Conservation (phyloP, 2,329 filamentous ascomycete genomes). For the Aspergillus arachidicola region DNA sequence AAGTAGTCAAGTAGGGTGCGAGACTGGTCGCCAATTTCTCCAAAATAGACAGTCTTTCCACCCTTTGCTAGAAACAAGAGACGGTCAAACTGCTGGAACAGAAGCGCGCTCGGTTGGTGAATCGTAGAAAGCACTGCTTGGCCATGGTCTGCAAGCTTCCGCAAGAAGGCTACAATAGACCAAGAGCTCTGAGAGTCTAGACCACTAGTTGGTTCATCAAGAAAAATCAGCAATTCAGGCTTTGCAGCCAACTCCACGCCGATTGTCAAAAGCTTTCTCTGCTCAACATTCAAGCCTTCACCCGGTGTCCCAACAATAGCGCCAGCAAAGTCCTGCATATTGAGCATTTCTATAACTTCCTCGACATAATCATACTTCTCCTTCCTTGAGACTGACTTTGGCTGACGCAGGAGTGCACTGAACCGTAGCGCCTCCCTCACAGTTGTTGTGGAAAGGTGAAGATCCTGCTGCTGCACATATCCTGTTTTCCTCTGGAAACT, state of each 20-base stretch:
- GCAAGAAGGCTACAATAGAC: conserved; percentile 82
- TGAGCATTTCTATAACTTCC: conserved; percentile 76
- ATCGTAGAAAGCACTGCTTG: conserved; percentile 92
- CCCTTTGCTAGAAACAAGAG: conserved; percentile 65
- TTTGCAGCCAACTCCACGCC: conserved; percentile 91
- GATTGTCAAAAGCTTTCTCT: conserved; percentile 76
- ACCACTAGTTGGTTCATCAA: conserved; percentile 91
- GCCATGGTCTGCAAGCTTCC: conserved; percentile 83
- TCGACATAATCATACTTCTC: conserved; percentile 87
- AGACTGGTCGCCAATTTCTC: conserved; percentile 63
- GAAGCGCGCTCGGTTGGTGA: conserved; percentile 89
- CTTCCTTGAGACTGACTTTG: conserved; percentile 64
- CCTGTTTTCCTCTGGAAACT: conserved; percentile 68
- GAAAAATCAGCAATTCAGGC: conserved; percentile 80
- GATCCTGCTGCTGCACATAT: conserved; percentile 70
- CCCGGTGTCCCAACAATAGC: conserved; percentile 85
- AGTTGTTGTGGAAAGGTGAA: conserved; percentile 80
- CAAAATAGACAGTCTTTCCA: conserved; percentile 68
- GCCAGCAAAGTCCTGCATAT: conserved; percentile 86
- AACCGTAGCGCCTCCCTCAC: conserved; percentile 86
- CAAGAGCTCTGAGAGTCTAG: conserved; percentile 87
- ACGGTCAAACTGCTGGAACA: conserved; percentile 79
- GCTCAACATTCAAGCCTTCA: conserved; percentile 67
- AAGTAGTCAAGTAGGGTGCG: conserved; percentile 64
- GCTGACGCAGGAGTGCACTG: conserved; percentile 80